Evolutionary conservation across 306 rosid species (phyloP).

Genomic region (Rosa multiflora): DNA sequence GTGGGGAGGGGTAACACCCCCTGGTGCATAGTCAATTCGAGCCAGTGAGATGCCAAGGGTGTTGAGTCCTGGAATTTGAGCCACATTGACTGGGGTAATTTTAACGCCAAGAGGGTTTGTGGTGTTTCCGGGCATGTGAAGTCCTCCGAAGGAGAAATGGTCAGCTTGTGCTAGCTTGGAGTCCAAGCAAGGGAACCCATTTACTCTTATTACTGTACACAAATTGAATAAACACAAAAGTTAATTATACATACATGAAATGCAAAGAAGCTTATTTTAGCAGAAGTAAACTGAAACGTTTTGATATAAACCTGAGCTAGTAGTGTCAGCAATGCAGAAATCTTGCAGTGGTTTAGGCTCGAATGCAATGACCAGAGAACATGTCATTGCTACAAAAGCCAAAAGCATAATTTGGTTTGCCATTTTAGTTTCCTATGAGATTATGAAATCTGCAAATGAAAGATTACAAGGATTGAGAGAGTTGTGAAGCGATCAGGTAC

Average conservation of each 20-base stretch:
- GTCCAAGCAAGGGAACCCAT: slow-evolving; percentile 24
- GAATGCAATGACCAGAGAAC: slow-evolving; percentile 22
- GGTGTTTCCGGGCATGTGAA: slow-evolving; percentile 27
- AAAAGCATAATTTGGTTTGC: slow-evolving; percentile 8
- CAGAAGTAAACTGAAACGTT: background rate
- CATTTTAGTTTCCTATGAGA: slow-evolving; percentile 2
- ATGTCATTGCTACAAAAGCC: slow-evolving; percentile 19
- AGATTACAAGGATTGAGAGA: background rate
- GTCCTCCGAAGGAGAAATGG: slow-evolving; percentile 21
- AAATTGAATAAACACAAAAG: background rate
- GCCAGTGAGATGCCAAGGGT: slow-evolving; percentile 25
- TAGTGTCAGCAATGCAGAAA: slow-evolving; percentile 32
- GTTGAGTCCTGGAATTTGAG: slow-evolving; percentile 29
- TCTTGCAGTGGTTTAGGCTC: slow-evolving; percentile 38
- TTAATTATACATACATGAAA: background rate
- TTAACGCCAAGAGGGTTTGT: slow-evolving; percentile 15
- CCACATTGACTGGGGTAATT: slow-evolving; percentile 20
- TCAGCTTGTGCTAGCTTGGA: slow-evolving; percentile 16
- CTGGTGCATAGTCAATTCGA: slow-evolving; percentile 20
- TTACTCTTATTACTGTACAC: slow-evolving; percentile 10
- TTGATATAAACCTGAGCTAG: slow-evolving; percentile 16
- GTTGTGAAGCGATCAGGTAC: background rate
- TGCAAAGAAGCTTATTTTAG: background rate
- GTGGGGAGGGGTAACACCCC: slow-evolving; percentile 22
- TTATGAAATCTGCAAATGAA: background rate